A percentile compares a stretch with the other conserved stretches of the same genome.
Evolutionary conservation across 2,329 filamentous ascomycete species (phyloP).

Genomic region (Fusarium lyarnte): DNA sequence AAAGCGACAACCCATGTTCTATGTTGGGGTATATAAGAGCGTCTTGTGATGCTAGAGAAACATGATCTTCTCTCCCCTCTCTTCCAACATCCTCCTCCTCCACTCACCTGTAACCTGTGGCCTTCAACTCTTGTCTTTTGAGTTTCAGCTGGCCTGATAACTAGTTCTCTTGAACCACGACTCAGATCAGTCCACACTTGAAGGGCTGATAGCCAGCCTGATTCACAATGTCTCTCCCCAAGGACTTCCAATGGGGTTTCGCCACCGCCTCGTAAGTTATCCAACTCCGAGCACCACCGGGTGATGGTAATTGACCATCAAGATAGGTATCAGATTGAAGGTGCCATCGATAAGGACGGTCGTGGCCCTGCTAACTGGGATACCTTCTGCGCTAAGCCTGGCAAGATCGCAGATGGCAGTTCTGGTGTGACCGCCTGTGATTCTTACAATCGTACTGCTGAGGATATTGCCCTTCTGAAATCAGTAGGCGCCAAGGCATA

Average conservation of each 20-base stretch:
- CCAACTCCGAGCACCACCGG: conserved; percentile 17
- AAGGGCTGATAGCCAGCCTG: conserved; percentile 3
- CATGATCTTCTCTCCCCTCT: conserved; percentile 1
- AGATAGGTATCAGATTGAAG: conserved; percentile 88
- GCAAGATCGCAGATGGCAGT: conserved; percentile 83
- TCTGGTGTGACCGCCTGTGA: conserved; percentile 84
- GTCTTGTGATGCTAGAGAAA: conserved; percentile 25
- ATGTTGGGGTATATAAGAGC: conserved; percentile 41
- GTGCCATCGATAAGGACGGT: conserved; percentile 77
- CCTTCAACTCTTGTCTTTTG: not conserved
- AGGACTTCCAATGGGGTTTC: conserved; percentile 82
- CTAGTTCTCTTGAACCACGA: not conserved
- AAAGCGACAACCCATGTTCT: conserved; percentile 31
- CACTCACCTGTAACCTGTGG: not conserved
- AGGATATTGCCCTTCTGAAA: conserved; percentile 83
- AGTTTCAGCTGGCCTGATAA: conserved; percentile 10
- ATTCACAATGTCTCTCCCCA: conserved; percentile 59
- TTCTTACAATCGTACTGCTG: conserved; percentile 81
- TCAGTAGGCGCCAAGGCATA: conserved; percentile 77
- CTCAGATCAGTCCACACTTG: not conserved
- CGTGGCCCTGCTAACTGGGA: conserved; percentile 90
- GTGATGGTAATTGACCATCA: conserved; percentile 18
- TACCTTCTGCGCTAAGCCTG: conserved; percentile 81
- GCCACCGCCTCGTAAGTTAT: conserved; percentile 76
- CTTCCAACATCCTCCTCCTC: not conserved